Evolutionary conservation across 1,139 yeast species (phyloP), one percentile per base, ranked within the genome.

Genomic region (Chernovozyma sophiae-reginae): DNA sequence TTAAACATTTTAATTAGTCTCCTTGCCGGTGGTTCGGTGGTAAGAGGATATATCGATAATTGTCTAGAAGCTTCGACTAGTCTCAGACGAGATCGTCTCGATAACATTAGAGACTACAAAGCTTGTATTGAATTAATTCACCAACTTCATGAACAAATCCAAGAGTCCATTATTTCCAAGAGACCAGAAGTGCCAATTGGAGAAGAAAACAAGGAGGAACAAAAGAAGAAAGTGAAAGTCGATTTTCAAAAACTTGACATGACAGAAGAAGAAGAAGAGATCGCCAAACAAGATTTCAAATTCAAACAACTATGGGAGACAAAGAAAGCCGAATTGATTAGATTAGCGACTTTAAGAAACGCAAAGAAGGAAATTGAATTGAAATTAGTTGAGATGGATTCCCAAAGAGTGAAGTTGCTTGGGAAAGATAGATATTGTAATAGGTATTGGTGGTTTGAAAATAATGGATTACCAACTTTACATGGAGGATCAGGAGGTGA

Each of bases 401-500:
- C 85, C 43, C 96, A 89, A 55, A 65, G 98, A 42, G 74, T 89
- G 31, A 77, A 77, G 41, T 68, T 79, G 34, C 63, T 92, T 22
- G 99, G 99, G 4, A 75, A 80, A 45, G 99, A 92, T 56, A 68
- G 96, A 38, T 75, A 77, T 43, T 87, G 69, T 55, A 94, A 92
- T 60, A 70, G 92, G 46, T 92, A 90, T 57, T 94, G 96, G 95
- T 92, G 96, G 96, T 81, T 90, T 54, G 97, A 92, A 54, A 72
- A 76, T 45, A 83, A 83, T 52, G 97, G 97, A 0, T 68, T 86
- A 38, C 86, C 89, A 4, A 76, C 76, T 17, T 57, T 77, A 32
- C 75, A 69, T 36, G 69, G 74, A 26, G 58, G 64, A 31, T 55
- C 62, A 10, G 58, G 56, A 19, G 61, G 52, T 18, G 67, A 58